Conservation (phyloP, 2,329 filamentous ascomycete species). For the Alternaria incomplexa region DNA sequence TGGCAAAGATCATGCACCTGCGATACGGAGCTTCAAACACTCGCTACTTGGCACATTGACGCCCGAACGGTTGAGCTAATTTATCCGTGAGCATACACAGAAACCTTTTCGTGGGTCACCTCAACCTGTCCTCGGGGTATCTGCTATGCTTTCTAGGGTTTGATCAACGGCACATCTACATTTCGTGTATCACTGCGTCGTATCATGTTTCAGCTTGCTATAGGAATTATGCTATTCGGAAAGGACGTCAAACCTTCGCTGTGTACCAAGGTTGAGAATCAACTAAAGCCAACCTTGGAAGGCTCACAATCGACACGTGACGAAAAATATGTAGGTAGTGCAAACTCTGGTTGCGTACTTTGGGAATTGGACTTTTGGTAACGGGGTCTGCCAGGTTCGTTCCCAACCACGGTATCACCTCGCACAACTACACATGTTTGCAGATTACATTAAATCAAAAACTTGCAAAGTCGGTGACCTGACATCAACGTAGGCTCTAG, state of each 20-base stretch:
- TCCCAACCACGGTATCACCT: neutral
- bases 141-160: neutral
- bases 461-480: neutral
- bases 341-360: neutral
- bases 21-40: constrained; percentile 5
- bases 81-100: neutral
- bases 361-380: neutral
- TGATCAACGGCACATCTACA: neutral
- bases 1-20: constrained; percentile 3
- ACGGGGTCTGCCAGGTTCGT: neutral
- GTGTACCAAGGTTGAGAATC: neutral
- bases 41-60: constrained; percentile 2
- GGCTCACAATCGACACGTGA: neutral
- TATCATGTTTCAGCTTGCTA: neutral
- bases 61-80: neutral
- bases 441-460: neutral
- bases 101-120: neutral
- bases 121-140: neutral
- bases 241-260: neutral
- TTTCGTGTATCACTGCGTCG: neutral
- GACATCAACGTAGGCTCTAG: neutral
- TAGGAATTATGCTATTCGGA: neutral
- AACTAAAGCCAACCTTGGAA: neutral
- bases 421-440: neutral
- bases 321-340: neutral